Conservation (phyloP, 306 rosid genomes). For the Pterocarpus macrocarpus region DNA sequence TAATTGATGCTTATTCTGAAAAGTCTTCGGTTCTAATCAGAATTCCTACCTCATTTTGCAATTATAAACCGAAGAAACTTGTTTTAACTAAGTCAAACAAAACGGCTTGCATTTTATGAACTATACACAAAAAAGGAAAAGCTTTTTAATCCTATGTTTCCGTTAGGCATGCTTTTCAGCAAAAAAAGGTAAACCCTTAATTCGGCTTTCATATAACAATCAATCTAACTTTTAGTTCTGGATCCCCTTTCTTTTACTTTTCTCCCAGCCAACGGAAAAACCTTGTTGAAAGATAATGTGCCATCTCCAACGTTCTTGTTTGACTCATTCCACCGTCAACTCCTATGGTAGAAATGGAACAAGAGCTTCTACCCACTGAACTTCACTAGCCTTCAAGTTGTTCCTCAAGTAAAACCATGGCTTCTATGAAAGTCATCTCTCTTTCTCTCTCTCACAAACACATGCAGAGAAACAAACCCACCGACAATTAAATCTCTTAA, state of each 20-base stretch:
- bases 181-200: constrained; percentile 16
- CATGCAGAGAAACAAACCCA: constrained; percentile 11
- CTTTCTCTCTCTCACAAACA: not conserved
- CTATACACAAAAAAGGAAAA: constrained; percentile 22
- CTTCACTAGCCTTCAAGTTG: not conserved
- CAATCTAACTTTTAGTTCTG: constrained; percentile 39
- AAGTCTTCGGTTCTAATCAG: no score
- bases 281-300: constrained; percentile 7
- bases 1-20: not conserved
- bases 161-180: constrained; percentile 39
- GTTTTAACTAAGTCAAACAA: not conserved
- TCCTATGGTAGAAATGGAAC: not conserved
- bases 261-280: constrained; percentile 9
- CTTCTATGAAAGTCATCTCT: constrained; percentile 5
- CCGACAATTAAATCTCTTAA: constrained; percentile 30
- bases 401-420: constrained; percentile 13
- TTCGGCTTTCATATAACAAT: constrained; percentile 6
- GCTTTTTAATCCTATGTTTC: constrained; percentile 43
- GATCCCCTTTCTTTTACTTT: not conserved
- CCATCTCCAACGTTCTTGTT: no score
- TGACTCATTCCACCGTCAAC: not conserved
- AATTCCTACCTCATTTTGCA: not conserved
- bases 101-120: not conserved
- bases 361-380: not conserved
- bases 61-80: constrained; percentile 9